Base-by-base conservation (phyloP, 2,329 filamentous ascomycete genomes). In the Fusarium nurragi region DNA sequence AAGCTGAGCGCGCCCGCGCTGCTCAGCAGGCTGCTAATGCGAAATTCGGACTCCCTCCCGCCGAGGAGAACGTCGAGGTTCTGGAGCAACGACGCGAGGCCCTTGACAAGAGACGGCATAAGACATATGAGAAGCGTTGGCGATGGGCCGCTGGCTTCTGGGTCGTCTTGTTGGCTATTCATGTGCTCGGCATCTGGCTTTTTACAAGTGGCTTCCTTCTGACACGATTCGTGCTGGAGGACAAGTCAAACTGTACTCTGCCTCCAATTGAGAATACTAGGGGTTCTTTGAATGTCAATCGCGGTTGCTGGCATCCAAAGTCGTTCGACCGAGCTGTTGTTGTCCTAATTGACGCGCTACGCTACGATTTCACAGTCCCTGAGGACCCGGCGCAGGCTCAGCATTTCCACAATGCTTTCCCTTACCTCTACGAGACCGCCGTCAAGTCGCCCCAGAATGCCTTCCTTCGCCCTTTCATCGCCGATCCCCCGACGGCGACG, bases 181-280 rank as follows among this genome's bases (percentile, higher is more conserved):
- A 99, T 75, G 82, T 86, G 41, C 81, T 90, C 32, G 94, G 93
- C 59, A 90, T 98, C 71, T 92, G 91, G 75, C 90, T 97, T 74
- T 99, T 99, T 79, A 97, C 93, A 23, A 93, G 90, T 75, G 95
- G 95, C 34, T 99, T 99, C 77, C 87, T 99, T 64, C 86, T 99
- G 66, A 97, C 94, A 54, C 88, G 95, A 57, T 80, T 93, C 62
- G 90, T 94, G 48, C 83, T 95, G 56, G 89, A 93, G 64, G 86
- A 93, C 71, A 90, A 89, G 75, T 93, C 92, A 13, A 83, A 82
- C 56, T 95, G 92, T 76, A 79, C 81, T 12, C 77, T 81, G 38
- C 88, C 91, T 46, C 94, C 95, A 5, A 86, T 91, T 57, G 83
- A 86, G 30, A 78, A 75, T 53, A 69, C 64, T 10, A 65, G 71